Evolutionary conservation across 768 basidiomycete species (phyloP).

Genomic region (Hygrocybe punicea): DNA sequence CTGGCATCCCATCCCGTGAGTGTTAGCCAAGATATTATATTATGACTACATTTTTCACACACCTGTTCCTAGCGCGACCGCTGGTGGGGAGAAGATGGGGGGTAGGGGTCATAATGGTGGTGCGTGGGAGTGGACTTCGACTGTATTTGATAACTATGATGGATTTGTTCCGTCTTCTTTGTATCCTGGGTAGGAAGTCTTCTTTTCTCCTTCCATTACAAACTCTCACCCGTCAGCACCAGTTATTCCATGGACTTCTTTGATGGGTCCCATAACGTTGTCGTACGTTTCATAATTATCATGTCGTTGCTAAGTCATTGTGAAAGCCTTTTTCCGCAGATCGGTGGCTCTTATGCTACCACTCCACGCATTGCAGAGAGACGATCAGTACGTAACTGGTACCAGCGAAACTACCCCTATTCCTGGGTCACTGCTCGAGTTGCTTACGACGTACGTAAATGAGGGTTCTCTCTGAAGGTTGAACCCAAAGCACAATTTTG

Average conservation of each 20-base stretch:
- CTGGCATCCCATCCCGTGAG: constrained; percentile 92
- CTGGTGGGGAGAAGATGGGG: constrained; percentile 47
- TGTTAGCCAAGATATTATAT: constrained; percentile 11
- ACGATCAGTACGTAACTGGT: constrained; percentile 81
- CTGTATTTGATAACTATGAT: constrained; percentile 62
- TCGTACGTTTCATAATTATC: constrained; percentile 52
- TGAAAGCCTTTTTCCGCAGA: constrained; percentile 39
- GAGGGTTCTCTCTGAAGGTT: neutral
- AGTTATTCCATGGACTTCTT: constrained; percentile 89
- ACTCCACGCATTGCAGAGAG: constrained; percentile 78
- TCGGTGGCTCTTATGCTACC: constrained; percentile 89
- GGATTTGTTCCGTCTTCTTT: constrained; percentile 72
- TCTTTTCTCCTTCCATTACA: neutral
- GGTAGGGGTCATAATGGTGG: constrained; percentile 86
- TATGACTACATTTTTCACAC: neutral
- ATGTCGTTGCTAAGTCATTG: neutral
- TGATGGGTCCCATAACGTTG: constrained; percentile 80
- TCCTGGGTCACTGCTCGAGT: constrained; percentile 76
- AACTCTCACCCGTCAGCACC: constrained; percentile 6
- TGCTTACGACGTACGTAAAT: constrained; percentile 41
- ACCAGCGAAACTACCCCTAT: constrained; percentile 87
- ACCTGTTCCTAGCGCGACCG: constrained; percentile 53
- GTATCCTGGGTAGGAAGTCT: constrained; percentile 73
- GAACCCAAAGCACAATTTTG: neutral
- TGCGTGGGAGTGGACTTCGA: constrained; percentile 98